Base-by-base conservation (phyloP, 2,329 filamentous ascomycete species). In the Balansia obtecta region DNA sequence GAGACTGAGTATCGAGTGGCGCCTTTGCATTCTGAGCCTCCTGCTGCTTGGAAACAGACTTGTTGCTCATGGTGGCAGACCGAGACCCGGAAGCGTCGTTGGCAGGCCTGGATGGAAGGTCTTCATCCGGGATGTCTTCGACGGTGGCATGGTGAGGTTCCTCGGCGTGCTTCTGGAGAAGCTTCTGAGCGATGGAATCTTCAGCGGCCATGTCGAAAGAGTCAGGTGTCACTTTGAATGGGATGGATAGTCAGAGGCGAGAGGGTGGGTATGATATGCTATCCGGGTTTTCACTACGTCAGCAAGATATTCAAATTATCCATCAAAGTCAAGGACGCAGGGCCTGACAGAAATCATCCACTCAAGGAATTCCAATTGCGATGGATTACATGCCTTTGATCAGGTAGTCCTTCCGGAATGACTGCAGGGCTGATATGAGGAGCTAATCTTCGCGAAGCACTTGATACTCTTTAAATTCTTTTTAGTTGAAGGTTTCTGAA, bases 91-190 rank as follows among this genome's bases (percentile, higher is more conserved):
- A 69, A 56, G 65, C 66, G 48, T 71, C 68, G 49, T 71, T 63
- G 66, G 69, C 50, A 71, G 77, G 48, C 71, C 59, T 77, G 71
- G 68, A 77, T 71, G 67, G 67, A 56, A 87, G 79, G 41, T 94
- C 87, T 66, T 94, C 88, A 62, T 95, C 89, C 30, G 77, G 75
- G 39, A 79, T 82, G 46, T 95, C 88, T 68, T 95, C 89, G 56
- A 95, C 77, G 22, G 83, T 89, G 56, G 79, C 77, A 60, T 80
- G 76, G 54, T 75, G 75, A 43, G 73, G 69, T 53, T 66, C 64
- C 58, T 76, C 68, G 54, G 65, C 68, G 58, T 86, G 83, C 66
- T 81, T 76, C 62, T 82, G 74, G 61, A 80, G 74, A 55, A 86
- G 77, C 70, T 75, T 77, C 67, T 84, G 78, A 42, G 76, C 76